These are phyloP conservation scores for Solanum virginianum DNA, from an alignment of 257 asterid genomes.

Conservation along the genomic window DNA sequence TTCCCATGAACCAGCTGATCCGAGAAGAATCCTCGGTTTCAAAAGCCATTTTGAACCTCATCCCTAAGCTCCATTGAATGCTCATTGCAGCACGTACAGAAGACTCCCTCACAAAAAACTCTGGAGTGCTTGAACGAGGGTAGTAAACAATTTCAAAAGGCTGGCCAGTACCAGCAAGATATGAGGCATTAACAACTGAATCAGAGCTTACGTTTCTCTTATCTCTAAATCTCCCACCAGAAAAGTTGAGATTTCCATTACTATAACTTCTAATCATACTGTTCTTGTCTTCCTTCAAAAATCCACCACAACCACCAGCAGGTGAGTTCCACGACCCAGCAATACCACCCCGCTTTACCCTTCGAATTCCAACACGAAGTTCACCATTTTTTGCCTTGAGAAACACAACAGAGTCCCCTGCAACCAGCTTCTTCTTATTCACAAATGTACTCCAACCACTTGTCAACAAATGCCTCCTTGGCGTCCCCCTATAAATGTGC, in stretches of 20 bases:
- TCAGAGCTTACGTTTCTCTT: slow-evolving; percentile 31
- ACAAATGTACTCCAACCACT: slow-evolving; percentile 73
- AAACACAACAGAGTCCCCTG: slow-evolving; percentile 17
- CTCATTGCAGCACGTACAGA: slow-evolving; percentile 40
- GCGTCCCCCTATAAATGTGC: slow-evolving; percentile 57
- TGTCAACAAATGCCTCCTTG: slow-evolving; percentile 56
- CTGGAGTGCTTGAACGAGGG: slow-evolving; percentile 56
- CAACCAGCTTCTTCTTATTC: slow-evolving; percentile 17
- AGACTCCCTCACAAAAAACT: slow-evolving; percentile 44
- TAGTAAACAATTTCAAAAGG: slow-evolving; percentile 45
- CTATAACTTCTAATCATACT: slow-evolving; percentile 18
- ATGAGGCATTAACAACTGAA: slow-evolving; percentile 33
- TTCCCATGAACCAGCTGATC: slow-evolving; percentile 17
- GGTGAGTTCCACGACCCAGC: slow-evolving; percentile 38
- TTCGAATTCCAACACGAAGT: slow-evolving; percentile 38
- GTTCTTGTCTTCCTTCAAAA: slow-evolving; percentile 29
- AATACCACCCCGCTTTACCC: slow-evolving; percentile 39
- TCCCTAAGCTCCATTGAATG: slow-evolving; percentile 8
- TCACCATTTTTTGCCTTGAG: slow-evolving; percentile 3
- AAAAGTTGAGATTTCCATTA: slow-evolving; percentile 11
- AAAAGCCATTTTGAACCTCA: slow-evolving; percentile 17
- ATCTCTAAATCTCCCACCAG: slow-evolving; percentile 17
- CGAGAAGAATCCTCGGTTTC: slow-evolving; percentile 15
- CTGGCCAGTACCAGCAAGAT: slow-evolving; percentile 36
- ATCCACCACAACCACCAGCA: slow-evolving; percentile 19